phyloP scores from a whole-genome alignment of 208 protist genomes.

The Phytomonas sp. region DNA sequence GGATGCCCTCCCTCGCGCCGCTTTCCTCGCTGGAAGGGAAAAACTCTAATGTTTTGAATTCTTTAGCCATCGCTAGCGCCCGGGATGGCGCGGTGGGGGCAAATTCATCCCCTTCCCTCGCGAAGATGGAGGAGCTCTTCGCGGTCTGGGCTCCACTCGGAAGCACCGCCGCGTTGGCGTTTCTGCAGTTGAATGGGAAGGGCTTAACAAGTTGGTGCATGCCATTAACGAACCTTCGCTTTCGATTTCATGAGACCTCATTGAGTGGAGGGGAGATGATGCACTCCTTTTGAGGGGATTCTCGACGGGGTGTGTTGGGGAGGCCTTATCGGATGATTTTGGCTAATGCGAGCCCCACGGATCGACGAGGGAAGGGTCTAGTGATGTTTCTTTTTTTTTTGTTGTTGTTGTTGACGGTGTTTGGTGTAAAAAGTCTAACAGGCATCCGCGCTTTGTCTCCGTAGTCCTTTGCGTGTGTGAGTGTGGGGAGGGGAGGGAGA shows the following conservation, averaged over 20 bases:
- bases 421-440: no score
- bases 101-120: background rate
- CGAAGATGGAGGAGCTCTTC: slow-evolving; percentile 16
- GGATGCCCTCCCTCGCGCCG: slow-evolving; percentile 51
- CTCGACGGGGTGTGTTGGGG: no score
- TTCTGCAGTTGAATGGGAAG: slow-evolving; percentile 2
- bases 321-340: no score
- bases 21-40: slow-evolving; percentile 17
- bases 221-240: background rate
- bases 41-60: slow-evolving; percentile 19
- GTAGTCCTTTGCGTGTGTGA: no score
- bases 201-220: background rate
- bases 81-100: slow-evolving; percentile 18
- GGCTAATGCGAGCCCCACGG: no score
- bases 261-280: no score
- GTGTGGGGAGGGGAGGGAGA: no score
- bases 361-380: no score
- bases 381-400: no score
- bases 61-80: slow-evolving; percentile 15
- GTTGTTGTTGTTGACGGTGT: no score
- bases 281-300: no score
- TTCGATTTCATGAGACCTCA: background rate
- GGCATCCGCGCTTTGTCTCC: no score
- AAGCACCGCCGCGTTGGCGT: background rate
- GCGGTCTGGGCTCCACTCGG: background rate